Base-by-base conservation (phyloP, 2,329 filamentous ascomycete species). In the Fusarium anguioides region DNA sequence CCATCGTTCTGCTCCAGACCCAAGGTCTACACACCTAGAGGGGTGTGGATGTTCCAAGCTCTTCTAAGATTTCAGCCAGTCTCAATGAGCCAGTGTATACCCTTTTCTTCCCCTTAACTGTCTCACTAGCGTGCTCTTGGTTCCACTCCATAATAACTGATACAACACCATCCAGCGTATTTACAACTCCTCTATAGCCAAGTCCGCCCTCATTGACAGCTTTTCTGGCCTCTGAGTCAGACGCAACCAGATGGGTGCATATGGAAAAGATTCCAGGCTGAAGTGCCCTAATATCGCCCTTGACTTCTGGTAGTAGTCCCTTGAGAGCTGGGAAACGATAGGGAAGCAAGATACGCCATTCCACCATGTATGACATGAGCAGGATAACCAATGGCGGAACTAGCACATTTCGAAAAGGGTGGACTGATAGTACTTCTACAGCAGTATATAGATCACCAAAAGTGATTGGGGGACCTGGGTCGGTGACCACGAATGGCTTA, bases 201-300 rank as follows among this genome's bases (percentile, higher is more conserved):
- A 61, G 27, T 4, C 54, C 58, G 3, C 46, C 54, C 6, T 53
- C 40, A 0, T 24, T 8, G 3, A 42, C 21, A 7, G 58, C 35
- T 5, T 37, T 60, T 4, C 9, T 46, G 1, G 54, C 54, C 9
- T 60, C 40, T 5, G 8, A 6, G 31, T 61, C 46, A 2, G 45
- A 61, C 8, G 36, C 54, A 17, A 60, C 4, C 11, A 60, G 11
- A 12, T 60, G 58, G 3, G 58, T 61, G 20, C 54, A 60, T 8
- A 53, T 47, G 3, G 54, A 46, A 10, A 61, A 52, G 5, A 53
- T 14, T 3, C 46, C 54, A 1, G 58, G 40, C 8, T 61, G 58
- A 2, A 61, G 10, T 2, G 20, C 39, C 9, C 27, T 52, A 0
- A 52, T 8, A 5, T 60, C 45, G 0, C 58, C 54, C 9, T 27